phyloP scores from a whole-genome alignment of 129 eudicot genomes.

The Centaurea solstitialis region DNA sequence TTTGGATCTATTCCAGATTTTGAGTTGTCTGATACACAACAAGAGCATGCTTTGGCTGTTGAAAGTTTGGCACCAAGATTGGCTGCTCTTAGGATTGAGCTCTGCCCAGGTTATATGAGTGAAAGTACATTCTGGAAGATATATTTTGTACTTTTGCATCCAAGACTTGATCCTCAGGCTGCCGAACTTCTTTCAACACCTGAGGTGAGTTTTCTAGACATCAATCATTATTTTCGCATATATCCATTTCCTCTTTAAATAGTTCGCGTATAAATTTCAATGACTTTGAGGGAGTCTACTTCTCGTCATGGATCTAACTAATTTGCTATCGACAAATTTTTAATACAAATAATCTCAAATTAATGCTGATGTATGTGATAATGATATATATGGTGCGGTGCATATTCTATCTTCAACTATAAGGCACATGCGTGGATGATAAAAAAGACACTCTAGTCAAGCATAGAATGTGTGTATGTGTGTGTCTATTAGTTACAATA shows the following conservation, averaged over 20 bases:
- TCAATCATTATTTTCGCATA: background rate
- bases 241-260: background rate
- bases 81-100: slow-evolving; percentile 86
- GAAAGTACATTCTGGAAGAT: slow-evolving; percentile 89
- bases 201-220: slow-evolving; percentile 47
- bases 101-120: slow-evolving; percentile 88
- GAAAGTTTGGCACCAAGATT: slow-evolving; percentile 88
- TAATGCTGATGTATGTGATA: background rate
- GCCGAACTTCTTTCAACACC: slow-evolving; percentile 86
- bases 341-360: background rate
- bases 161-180: slow-evolving; percentile 70
- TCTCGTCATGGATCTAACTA: background rate
- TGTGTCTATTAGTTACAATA: background rate
- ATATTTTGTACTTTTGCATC: slow-evolving; percentile 88
- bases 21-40: slow-evolving; percentile 91
- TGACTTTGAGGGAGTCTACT: background rate
- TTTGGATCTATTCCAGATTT: slow-evolving; percentile 45
- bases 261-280: background rate
- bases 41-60: slow-evolving; percentile 94
- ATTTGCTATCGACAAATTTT: background rate
- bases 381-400: background rate
- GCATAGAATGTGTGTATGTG: background rate
- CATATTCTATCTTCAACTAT: background rate
- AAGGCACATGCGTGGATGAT: background rate
- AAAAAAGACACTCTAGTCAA: background rate